A percentile compares a stretch with the other conserved stretches of the same genome.
phyloP scores from a whole-genome alignment of 202 grass and related monocot genomes.

The Schoenoplectus triqueter region DNA sequence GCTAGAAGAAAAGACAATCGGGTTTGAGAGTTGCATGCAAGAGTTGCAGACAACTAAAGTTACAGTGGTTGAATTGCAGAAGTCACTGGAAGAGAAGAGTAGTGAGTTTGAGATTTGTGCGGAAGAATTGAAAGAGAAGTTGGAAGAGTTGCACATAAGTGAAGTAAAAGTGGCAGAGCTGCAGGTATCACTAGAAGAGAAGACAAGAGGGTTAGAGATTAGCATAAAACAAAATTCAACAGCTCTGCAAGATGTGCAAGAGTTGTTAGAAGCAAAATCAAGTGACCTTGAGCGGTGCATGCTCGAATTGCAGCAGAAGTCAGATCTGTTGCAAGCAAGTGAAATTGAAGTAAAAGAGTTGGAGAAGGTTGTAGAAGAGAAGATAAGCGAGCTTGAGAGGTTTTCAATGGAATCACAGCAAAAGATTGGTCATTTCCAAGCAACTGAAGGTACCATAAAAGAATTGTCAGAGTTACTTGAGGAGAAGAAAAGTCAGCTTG shows the following conservation, averaged over 20 bases:
- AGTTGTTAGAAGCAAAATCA: conserved; percentile 67
- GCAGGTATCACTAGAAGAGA: conserved; percentile 60
- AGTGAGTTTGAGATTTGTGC: conserved; percentile 58
- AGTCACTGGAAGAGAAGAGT: conserved; percentile 69
- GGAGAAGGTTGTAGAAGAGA: conserved; percentile 61
- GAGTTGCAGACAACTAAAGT: conserved; percentile 71
- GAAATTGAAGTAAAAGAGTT: conserved; percentile 69
- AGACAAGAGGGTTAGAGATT: conserved; percentile 31
- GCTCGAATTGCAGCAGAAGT: conserved; percentile 67
- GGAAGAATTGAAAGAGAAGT: conserved; percentile 64
- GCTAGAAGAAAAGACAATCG: conserved; percentile 67
- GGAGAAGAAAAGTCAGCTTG: conserved; percentile 67
- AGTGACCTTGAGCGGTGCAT: conserved; percentile 61
- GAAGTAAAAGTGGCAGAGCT: conserved; percentile 62
- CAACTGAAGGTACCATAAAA: conserved; percentile 35
- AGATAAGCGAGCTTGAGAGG: conserved; percentile 62
- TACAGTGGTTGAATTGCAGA: conserved; percentile 66
- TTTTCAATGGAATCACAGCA: conserved; percentile 62
- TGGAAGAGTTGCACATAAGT: conserved; percentile 59
- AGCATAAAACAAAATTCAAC: conserved; percentile 18
- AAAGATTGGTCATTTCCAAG: conserved; percentile 64
- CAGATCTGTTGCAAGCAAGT: conserved; percentile 65
- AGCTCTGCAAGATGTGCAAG: conserved; percentile 48
- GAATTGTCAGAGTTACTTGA: conserved; percentile 55
- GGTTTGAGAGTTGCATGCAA: conserved; percentile 55